phyloP scores from a whole-genome alignment of 2,329 filamentous ascomycete genomes.

The Laburnicola sp. region DNA sequence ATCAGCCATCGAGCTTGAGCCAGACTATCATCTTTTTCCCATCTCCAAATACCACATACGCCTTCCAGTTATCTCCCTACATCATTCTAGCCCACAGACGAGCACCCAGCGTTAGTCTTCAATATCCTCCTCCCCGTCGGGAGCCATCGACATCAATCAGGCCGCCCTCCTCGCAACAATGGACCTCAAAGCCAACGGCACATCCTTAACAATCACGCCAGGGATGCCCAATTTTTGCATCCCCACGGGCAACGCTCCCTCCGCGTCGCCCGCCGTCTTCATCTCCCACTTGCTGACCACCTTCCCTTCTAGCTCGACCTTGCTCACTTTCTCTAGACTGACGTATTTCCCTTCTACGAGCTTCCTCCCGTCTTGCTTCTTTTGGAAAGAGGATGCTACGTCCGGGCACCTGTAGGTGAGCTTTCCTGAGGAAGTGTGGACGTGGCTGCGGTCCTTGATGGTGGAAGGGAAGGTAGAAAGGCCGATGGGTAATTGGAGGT shows the following conservation, averaged over 20 bases:
- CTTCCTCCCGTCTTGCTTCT: conserved; percentile 49
- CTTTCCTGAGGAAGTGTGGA: conserved; percentile 8
- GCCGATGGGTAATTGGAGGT: conserved; percentile 57
- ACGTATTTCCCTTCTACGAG: conserved; percentile 64
- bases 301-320: conserved; percentile 2
- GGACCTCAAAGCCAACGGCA: conserved; percentile 20
- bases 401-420: conserved; percentile 11
- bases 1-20: no score
- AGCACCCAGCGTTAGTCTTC: no score
- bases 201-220: conserved; percentile 21
- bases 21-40: no score
- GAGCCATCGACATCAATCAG: no score
- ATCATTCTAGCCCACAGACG: no score
- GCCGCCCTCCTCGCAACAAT: conserved; percentile 18
- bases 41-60: no score
- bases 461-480: conserved; percentile 47
- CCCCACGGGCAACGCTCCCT: conserved; percentile 66
- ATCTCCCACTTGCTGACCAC: conserved; percentile 65
- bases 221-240: conserved; percentile 67
- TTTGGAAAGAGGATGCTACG: conserved; percentile 16
- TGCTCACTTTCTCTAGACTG: conserved; percentile 63
- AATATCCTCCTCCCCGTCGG: no score
- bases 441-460: conserved; percentile 19
- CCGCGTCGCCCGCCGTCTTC: conserved; percentile 73
- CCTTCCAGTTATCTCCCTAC: no score